phyloP scores from a whole-genome alignment of 1,284 basidiomycete genomes.

The Leccinum olivaceoglutinosum region DNA sequence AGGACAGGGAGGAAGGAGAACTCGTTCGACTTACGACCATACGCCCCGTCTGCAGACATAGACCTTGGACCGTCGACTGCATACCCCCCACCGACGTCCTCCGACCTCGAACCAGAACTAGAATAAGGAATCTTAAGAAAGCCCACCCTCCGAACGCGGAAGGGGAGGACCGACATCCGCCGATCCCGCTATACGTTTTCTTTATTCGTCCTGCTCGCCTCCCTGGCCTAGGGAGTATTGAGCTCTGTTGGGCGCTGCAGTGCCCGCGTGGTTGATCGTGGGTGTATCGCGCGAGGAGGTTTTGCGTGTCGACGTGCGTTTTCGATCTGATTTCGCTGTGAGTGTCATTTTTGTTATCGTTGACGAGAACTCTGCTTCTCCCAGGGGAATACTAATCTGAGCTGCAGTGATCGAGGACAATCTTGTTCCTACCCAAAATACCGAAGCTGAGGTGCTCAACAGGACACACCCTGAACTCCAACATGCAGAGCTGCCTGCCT shows the following conservation, averaged over 20 bases:
- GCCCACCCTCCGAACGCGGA: background rate
- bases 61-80: background rate
- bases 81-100: background rate
- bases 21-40: background rate
- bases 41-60: background rate
- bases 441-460: too few relatives aligned
- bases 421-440: too few relatives aligned
- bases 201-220: constrained; percentile 59
- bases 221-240: constrained; percentile 49
- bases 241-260: constrained; percentile 69
- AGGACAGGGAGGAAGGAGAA: background rate
- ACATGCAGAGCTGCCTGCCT: too few relatives aligned
- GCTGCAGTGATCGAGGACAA: too few relatives aligned
- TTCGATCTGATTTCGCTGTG: background rate
- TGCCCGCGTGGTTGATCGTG: constrained; percentile 69
- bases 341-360: too few relatives aligned
- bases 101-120: background rate
- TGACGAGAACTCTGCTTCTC: too few relatives aligned
- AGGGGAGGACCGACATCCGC: constrained; percentile 36
- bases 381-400: too few relatives aligned
- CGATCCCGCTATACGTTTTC: constrained; percentile 52
- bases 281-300: constrained; percentile 64
- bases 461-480: too few relatives aligned
- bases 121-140: background rate
- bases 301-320: constrained; percentile 77